Base-by-base conservation (phyloP, 2,329 filamentous ascomycete genomes). In the Stemphylium lycopersici region DNA sequence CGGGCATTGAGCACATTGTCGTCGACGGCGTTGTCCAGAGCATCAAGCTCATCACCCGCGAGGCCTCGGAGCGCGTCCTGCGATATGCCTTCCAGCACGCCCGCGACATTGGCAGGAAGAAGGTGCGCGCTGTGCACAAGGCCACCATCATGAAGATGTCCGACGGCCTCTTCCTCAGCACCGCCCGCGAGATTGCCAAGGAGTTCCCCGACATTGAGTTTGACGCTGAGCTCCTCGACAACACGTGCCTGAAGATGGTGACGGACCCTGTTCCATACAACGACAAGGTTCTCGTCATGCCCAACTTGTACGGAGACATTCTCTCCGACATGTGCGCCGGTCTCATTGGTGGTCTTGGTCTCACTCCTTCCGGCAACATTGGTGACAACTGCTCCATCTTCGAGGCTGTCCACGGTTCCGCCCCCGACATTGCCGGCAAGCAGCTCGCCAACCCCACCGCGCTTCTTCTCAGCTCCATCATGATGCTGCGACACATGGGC, bases 71-170 rank as follows among this genome's bases (percentile, higher is more conserved):
- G 87, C 90, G 95, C 70, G 95, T 99, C 50, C 87, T 98, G 66
- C 89, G 93, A 76, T 99, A 92, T 79, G 95, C 96, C 71, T 99
- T 99, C 88, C 93, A 99, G 83, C 92, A 99, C 78, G 95, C 95
- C 68, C 85, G 95, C 79, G 87, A 91, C 69, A 90, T 97, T 74
- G 92, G 93, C 80, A 90, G 91, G 84, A 93, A 87, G 77, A 97
- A 97, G 90, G 93, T 98, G 73, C 91, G 93, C 74, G 93, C 92
- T 56, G 93, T 98, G 62, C 95, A 99, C 90, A 99, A 99, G 87
- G 95, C 95, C 78, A 98, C 95, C 76, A 99, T 99, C 83, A 99
- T 99, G 95, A 99, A 99, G 88, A 96, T 97, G 91, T 93, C 90
- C 76, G 95, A 99, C 78, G 95, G 95, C 81, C 90, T 99, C 59